Evolutionary conservation across 495 filamentous ascomycete genomes (phyloP).

Genomic region (Penicillium psychrofluorescens): DNA sequence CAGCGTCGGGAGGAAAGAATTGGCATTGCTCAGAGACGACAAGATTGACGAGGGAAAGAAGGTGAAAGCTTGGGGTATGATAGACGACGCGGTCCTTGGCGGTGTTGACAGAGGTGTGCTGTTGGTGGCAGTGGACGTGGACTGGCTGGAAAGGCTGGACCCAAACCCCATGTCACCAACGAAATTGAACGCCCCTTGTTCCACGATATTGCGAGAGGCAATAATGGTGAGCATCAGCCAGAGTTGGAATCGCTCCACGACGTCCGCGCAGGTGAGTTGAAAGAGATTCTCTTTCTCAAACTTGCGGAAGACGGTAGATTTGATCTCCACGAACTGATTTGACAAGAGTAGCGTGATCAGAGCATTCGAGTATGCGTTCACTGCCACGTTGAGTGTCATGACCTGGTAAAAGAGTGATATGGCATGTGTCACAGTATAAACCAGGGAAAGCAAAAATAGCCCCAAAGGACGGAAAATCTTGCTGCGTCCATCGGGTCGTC

Average conservation of each 20-base stretch:
- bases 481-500: constrained; percentile 79
- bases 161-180: constrained; percentile 25
- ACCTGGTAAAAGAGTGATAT: constrained; percentile 92
- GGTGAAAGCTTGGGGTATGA: constrained; percentile 80
- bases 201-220: constrained; percentile 88
- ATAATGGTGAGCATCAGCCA: constrained; percentile 98
- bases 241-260: constrained; percentile 95
- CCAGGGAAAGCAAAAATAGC: constrained; percentile 80
- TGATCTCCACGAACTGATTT: constrained; percentile 98
- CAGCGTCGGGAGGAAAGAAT: constrained; percentile 56
- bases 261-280: constrained; percentile 90
- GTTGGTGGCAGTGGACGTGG: constrained; percentile 29
- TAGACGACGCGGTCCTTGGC: constrained; percentile 47
- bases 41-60: constrained; percentile 60
- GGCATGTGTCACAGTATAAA: constrained; percentile 82
- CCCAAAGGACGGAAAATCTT: constrained; percentile 87
- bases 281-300: constrained; percentile 97
- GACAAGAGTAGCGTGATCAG: constrained; percentile 84
- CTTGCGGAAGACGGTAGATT: constrained; percentile 93
- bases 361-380: constrained; percentile 98
- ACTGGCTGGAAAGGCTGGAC: constrained; percentile 20
- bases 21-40: constrained; percentile 35
- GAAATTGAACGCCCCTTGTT: constrained; percentile 60
- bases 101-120: constrained; percentile 41
- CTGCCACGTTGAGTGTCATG: constrained; percentile 93